Base-by-base conservation (phyloP, 768 basidiomycete species). In the Infundibulicybe gibba region DNA sequence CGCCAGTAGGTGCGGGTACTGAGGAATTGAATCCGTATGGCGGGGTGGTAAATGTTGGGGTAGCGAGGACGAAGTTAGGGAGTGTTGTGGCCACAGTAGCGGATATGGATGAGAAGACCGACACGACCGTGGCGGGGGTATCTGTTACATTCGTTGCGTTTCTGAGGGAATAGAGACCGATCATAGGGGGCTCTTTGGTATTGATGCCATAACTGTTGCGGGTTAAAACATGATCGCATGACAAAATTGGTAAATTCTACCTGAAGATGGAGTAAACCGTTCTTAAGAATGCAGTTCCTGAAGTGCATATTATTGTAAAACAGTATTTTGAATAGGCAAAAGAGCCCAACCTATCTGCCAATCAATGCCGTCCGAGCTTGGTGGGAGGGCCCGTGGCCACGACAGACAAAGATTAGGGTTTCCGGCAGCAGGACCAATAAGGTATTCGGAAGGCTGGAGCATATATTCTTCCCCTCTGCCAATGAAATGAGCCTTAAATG, bases 201-300 rank as follows among this genome's bases (percentile, higher is more conserved):
- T 85, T 75, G 52, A 91, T 89, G 5, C 89, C 89, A 50, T 80
- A 87, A 59, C 88, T 90, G 47, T 17, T n/a, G 10, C 20, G n/a
- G 21, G 6, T 42, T 45, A 46, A 25, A 43, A 30, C 12, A 21
- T 44, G 20, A n/a, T n/a, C 13, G 33, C 9, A 34, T 17, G 14
- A 17, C 31, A 43, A 47, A 17, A 34, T 16, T 34, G 19, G n/a
- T 11, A 40, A 30, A 13, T 45, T 59, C 49, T 52, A 85, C 88
- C 84, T 89, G 72, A 79, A 90, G 34, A 90, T 70, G 4, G 85
- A 83, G 60, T 90, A 91, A 0, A 90, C 87, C 2, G 85, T 87
- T 31, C 82, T 74, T 45, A 91, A 57, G 60, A 90, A 90, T 0
- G 83, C 72, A 1, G 76, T 61, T 16, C 85, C 85, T 84, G 39